Percentiles rank a stretch among this genome's conserved stretches.
Evolutionary conservation across 352 stramenopile genomes (phyloP).

Genomic region (Chrysophaeum taylorii): DNA sequence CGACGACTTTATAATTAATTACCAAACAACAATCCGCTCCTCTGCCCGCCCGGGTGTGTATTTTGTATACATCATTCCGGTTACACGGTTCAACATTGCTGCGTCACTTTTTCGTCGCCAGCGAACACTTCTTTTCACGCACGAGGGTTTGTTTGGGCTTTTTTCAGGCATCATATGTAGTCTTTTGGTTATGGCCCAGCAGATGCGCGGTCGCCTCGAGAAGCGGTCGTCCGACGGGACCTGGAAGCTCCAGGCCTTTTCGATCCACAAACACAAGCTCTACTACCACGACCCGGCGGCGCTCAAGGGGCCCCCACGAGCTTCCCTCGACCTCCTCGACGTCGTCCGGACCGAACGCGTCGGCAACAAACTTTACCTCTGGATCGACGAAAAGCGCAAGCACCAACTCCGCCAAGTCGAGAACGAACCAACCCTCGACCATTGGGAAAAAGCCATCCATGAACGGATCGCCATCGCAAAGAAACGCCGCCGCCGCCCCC

Average conservation of each 20-base stretch:
- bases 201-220: background rate
- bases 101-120: too few relatives aligned
- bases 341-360: background rate
- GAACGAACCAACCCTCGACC: background rate
- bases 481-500: background rate
- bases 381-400: background rate
- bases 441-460: background rate
- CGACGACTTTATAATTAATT: too few relatives aligned
- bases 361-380: background rate
- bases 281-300: constrained; percentile 1
- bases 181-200: too few relatives aligned
- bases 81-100: too few relatives aligned
- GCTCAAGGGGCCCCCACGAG: background rate
- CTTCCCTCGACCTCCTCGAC: constrained; percentile 1
- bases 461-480: background rate
- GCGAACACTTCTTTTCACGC: too few relatives aligned
- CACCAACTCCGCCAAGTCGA: background rate
- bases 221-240: background rate
- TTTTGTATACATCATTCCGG: too few relatives aligned
- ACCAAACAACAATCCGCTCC: too few relatives aligned
- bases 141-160: too few relatives aligned
- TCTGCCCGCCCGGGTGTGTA: too few relatives aligned
- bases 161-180: too few relatives aligned
- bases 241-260: background rate
- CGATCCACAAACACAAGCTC: background rate